Base-by-base conservation (phyloP, 106 monocot genomes). In the Dioscorea zingiberensis region DNA sequence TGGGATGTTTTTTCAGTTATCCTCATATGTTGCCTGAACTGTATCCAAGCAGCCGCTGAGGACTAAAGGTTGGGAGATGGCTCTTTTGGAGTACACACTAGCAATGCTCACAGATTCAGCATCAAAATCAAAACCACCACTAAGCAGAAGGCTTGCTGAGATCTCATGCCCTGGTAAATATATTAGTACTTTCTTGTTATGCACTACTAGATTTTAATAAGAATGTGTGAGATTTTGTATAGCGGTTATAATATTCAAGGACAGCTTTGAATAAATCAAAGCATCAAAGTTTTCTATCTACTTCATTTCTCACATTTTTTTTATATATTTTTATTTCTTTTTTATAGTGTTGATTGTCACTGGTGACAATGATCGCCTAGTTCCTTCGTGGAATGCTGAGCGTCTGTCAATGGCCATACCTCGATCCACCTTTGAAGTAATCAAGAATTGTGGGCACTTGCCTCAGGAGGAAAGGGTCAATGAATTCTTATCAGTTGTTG, bases 401-500 rank as follows among this genome's bases (percentile, higher is more conserved):
- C 70, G 89, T 11, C 64, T 94, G 25, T 74, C 86, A 57, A 58
- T 49, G 7, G 84, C 77, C 9, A 89, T 94, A 63, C 94, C 94
- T 25, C 67, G 80, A 12, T 84, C 94, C 15, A 75, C 59, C 27
- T 44, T 94, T 26, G 76, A 86, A 79, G 71, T 94, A 10, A 84
- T 94, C 44, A 74, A 79, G 32, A 80, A 84, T 15, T 89, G 86
- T 30, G 89, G 94, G 0, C 94, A 94, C 66, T 8, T 94, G 22
- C 94, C 94, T 12, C 94, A 94, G 27, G 94, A 94, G 77, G 94
- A 94, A 65, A 81, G 60, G 51, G 59, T 60, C 2, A 84, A 86
- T 62, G 89, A 94, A 75, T 94, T 89, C 65, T 26, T 89, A 11
- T 29, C 28, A 15, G 69, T 74, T 2, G 62, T 93, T 7, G 70